A percentile compares a stretch with the other conserved stretches of the same genome.
These are phyloP conservation scores for Isabelozyma rhagii DNA, from an alignment of 805 yeast species.

Conservation along the genomic window DNA sequence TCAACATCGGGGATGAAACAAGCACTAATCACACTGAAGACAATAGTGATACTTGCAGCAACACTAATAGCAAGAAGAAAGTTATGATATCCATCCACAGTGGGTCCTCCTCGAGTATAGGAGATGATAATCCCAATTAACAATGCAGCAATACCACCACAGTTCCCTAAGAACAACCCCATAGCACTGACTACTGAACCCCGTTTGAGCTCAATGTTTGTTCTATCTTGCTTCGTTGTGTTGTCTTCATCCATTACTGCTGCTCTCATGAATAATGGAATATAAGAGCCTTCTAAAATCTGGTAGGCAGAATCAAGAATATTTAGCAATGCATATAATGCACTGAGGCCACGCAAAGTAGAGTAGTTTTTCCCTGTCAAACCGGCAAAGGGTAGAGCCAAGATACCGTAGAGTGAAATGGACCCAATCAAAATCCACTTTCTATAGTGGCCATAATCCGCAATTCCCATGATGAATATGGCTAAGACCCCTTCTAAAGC, in stretches of 20 bases:
- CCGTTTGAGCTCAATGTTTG: slow-evolving; percentile 17
- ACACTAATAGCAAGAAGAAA: slow-evolving; percentile 37
- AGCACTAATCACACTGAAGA: slow-evolving; percentile 19
- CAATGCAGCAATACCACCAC: slow-evolving; percentile 37
- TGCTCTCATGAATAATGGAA: slow-evolving; percentile 39
- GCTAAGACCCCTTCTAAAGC: slow-evolving; percentile 37
- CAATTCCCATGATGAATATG: slow-evolving; percentile 34
- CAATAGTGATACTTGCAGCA: slow-evolving; percentile 34
- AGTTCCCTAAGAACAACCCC: slow-evolving; percentile 33
- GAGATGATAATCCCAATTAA: slow-evolving; percentile 37
- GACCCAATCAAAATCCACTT: slow-evolving; percentile 30
- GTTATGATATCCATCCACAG: slow-evolving; percentile 24
- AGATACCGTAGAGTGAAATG: slow-evolving; percentile 26
- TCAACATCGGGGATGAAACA: slow-evolving; percentile 27
- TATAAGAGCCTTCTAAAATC: slow-evolving; percentile 37
- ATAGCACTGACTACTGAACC: slow-evolving; percentile 35
- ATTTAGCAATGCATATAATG: slow-evolving; percentile 26
- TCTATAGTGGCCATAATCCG: slow-evolving; percentile 36
- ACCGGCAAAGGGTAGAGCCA: slow-evolving; percentile 36
- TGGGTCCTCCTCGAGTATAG: slow-evolving; percentile 19
- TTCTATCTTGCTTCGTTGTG: background rate
- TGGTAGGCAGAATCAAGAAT: slow-evolving; percentile 29
- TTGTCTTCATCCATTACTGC: background rate
- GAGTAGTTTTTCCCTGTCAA: slow-evolving; percentile 15
- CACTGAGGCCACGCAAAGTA: slow-evolving; percentile 21